Base-by-base conservation (phyloP, 257 asterid genomes). In the Plectranthus barbatus region DNA sequence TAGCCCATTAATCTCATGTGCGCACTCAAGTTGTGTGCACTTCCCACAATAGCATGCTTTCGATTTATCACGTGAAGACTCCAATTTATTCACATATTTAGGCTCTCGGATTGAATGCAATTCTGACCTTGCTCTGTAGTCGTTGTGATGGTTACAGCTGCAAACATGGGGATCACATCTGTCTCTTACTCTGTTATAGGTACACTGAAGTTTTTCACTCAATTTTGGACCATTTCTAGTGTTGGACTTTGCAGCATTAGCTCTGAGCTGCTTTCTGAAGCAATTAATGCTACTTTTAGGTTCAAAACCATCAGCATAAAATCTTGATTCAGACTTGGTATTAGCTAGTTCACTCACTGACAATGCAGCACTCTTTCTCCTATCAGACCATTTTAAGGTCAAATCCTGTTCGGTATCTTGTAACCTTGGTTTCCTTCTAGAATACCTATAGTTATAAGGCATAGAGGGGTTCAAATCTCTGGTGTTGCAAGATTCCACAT, bases 121-220 rank as follows among this genome's bases (percentile, higher is more conserved):
- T 71, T 79, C 94, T 14, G 77, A 69, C 75, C 84, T 86, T 39
- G 83, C 75, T 61, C 86, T 75, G 71, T 77, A 78, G 56, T 81
- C 94, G 33, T 64, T 74, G 50, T 76, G 88, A 66, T 84, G 81
- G 78, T 80, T 77, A 72, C 94, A 84, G 75, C 84, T 81, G 84
- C 94, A 83, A 70, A 75, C 64, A 51, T 77, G 78, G 58, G 83
- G 67, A 49, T 84, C 83, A 40, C 79, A 80, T 72, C 80, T 78
- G 58, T 77, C 90, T 41, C 75, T 76, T 59, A 62, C 62, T 76
- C 87, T 72, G 47, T 39, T 69, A 72, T 80, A 67, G 66, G 79
- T 48, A 74, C 88, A 79, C 46, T 68, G 74, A 56, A 60, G 70
- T 70, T 78, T 86, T 60, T 81, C 94, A 44, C 60, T 64, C 55